Evolutionary conservation across 2,329 filamentous ascomycete species (phyloP), one percentile per base, ranked within the genome.

Genomic region (Teratosphaeria epicoccoides): DNA sequence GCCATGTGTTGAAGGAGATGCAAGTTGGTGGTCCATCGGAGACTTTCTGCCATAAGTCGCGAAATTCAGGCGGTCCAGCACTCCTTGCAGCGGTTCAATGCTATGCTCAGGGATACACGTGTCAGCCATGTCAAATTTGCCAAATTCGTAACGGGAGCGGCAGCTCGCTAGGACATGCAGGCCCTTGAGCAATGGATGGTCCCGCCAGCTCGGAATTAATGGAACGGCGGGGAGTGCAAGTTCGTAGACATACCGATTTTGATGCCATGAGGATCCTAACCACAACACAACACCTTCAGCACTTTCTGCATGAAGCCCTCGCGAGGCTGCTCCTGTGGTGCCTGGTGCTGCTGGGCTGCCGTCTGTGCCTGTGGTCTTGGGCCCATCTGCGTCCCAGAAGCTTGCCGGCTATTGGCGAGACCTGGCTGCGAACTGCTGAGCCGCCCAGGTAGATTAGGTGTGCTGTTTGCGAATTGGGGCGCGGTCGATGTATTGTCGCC

Each of bases 391-490:
- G 77, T 72, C 1, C 54, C 54, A 22, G 50, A 51, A 2, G 51
- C 28, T 22, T 56, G 54, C 17, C 56, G 26, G 33, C 54, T 55
- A n/a, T 44, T 50, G 9, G 49, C 25, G 6, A 25, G 24, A 14
- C 45, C 43, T 25, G 40, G 37, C 28, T 54, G 52, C 20, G 51
- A 44, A 24, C 46, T 52, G 44, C 52, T 54, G 24, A 56, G 47
- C 17, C 56, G 55, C 50, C 56, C 52, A 53, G 50, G 51, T 26
- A 67, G 57, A 50, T 67, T 65, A 69, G 88, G 87, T 66, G 86
- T 87, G 74, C 88, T 95, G 78, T 88, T 91, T 75, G 95, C 89
- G 78, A 95, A 96, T 69, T 96, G 91, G 60, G 91, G 91, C 71
- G 94, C 88, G 58, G 88, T 96, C 67, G 88, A 95, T 63, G 86